phyloP scores from a whole-genome alignment of 768 basidiomycete genomes.

The Podaxis rugospora region DNA sequence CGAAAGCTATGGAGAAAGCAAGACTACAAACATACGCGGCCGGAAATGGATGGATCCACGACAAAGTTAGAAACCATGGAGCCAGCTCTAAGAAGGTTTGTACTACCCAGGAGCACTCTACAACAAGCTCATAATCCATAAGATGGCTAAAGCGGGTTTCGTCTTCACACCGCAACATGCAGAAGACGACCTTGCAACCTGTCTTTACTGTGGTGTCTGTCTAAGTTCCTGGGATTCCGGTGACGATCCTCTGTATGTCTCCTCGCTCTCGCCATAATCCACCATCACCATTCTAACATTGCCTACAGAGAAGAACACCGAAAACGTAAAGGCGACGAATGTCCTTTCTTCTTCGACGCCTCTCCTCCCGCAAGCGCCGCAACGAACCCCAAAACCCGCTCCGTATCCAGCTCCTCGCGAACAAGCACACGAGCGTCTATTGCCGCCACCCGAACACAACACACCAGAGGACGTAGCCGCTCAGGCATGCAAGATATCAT shows the following conservation, averaged over 20 bases:
- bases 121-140: constrained; percentile 2
- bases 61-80: constrained; percentile 52
- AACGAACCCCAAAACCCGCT: constrained; percentile 7
- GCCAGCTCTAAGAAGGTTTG: constrained; percentile 69
- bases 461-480: constrained; percentile 3
- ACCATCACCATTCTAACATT: constrained; percentile 3
- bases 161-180: constrained; percentile 64
- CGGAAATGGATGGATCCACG: constrained; percentile 66
- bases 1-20: constrained; percentile 68
- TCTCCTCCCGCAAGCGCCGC: constrained; percentile 11
- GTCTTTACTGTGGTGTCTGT: constrained; percentile 77
- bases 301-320: constrained; percentile 65
- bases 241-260: constrained; percentile 80
- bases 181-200: constrained; percentile 79
- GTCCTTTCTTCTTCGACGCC: constrained; percentile 35
- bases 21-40: constrained; percentile 60
- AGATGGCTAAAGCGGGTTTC: constrained; percentile 93
- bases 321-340: constrained; percentile 48
- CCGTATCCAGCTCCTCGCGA: constrained; percentile 15
- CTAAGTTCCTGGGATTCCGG: constrained; percentile 84
- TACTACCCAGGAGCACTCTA: not conserved
- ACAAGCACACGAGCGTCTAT: constrained; percentile 23
- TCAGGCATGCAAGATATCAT: constrained; percentile 4
- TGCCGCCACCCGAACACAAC: constrained; percentile 4
- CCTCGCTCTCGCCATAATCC: not conserved